Evolutionary conservation across 1,139 yeast species (phyloP).

Genomic region (Saccharomycopsis hybrid): DNA sequence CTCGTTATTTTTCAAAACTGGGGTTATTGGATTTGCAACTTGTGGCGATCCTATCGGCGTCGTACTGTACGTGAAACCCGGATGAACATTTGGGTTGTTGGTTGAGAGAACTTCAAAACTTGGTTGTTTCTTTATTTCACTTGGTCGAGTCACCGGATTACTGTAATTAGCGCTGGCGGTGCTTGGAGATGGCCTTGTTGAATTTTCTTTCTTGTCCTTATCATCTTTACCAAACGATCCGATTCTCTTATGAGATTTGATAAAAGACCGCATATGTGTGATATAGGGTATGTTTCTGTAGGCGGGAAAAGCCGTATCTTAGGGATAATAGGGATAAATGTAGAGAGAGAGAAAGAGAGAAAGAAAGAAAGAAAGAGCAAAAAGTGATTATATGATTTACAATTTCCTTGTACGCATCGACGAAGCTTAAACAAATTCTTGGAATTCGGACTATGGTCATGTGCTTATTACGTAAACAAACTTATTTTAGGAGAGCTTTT

Average conservation of each 20-base stretch:
- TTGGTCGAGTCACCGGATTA: not conserved
- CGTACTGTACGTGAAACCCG: not conserved
- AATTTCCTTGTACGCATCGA: too few relatives aligned
- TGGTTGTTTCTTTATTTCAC: conserved; percentile 1
- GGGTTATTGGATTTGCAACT: not conserved
- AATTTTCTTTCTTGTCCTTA: conserved; percentile 5
- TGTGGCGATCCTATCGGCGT: not conserved
- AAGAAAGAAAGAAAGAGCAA: too few relatives aligned
- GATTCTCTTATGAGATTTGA: conserved; percentile 19
- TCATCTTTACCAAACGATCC: conserved; percentile 21
- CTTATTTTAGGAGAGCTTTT: too few relatives aligned
- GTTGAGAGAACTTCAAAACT: conserved; percentile 20
- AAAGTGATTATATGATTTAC: too few relatives aligned
- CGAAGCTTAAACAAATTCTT: too few relatives aligned
- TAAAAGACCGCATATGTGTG: conserved; percentile 19
- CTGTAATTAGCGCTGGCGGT: not conserved
- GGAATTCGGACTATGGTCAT: too few relatives aligned
- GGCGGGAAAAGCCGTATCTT: too few relatives aligned
- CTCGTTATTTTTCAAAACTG: not conserved
- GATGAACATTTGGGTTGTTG: conserved; percentile 14
- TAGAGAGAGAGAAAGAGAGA: too few relatives aligned
- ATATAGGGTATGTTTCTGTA: not conserved
- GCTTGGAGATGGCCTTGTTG: not conserved
- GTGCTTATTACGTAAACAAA: too few relatives aligned
- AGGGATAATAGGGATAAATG: too few relatives aligned